Percentiles rank a stretch among this genome's conserved stretches.
phyloP scores from a whole-genome alignment of 2,329 filamentous ascomycete genomes.

The Aspergillus terreus region DNA sequence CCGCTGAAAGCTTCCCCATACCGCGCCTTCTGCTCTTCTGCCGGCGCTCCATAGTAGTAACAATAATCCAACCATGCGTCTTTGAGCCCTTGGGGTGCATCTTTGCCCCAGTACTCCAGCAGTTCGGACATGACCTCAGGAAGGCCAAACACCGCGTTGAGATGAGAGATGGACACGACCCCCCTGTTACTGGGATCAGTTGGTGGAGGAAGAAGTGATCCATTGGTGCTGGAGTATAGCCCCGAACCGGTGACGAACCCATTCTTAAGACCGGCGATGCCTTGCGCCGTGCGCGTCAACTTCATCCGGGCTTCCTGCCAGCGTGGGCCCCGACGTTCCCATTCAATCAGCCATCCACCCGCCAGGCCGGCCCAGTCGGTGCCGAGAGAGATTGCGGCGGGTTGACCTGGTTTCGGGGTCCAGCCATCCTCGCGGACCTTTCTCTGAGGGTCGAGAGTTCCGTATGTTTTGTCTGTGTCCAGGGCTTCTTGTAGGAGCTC shows the following conservation, averaged over 20 bases:
- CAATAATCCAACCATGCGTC: slow-evolving; percentile 59
- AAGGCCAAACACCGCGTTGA: slow-evolving; percentile 57
- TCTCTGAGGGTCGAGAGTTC: slow-evolving; percentile 53
- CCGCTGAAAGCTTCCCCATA: slow-evolving; percentile 52
- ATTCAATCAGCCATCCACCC: slow-evolving; percentile 57
- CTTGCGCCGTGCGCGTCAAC: slow-evolving; percentile 47
- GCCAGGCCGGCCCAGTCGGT: slow-evolving; percentile 59
- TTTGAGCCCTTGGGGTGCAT: slow-evolving; percentile 49
- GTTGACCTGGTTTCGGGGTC: slow-evolving; percentile 42
- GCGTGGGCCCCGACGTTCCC: slow-evolving; percentile 53
- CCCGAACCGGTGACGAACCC: slow-evolving; percentile 58
- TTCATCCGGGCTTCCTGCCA: slow-evolving; percentile 53
- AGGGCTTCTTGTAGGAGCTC: slow-evolving; percentile 52
- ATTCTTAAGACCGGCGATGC: slow-evolving; percentile 54
- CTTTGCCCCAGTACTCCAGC: slow-evolving; percentile 47
- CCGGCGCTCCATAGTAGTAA: slow-evolving; percentile 52
- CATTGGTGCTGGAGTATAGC: slow-evolving; percentile 49
- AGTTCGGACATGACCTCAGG: slow-evolving; percentile 57
- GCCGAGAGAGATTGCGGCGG: slow-evolving; percentile 51
- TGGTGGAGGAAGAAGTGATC: slow-evolving; percentile 51
- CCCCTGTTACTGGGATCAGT: slow-evolving; percentile 52
- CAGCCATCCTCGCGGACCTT: slow-evolving; percentile 56
- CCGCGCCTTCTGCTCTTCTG: slow-evolving; percentile 49
- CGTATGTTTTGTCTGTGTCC: slow-evolving; percentile 52
- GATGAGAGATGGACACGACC: slow-evolving; percentile 51